Evolutionary conservation across 2,329 filamentous ascomycete species (phyloP).

Genomic region (Hymenoscyphus occultus): DNA sequence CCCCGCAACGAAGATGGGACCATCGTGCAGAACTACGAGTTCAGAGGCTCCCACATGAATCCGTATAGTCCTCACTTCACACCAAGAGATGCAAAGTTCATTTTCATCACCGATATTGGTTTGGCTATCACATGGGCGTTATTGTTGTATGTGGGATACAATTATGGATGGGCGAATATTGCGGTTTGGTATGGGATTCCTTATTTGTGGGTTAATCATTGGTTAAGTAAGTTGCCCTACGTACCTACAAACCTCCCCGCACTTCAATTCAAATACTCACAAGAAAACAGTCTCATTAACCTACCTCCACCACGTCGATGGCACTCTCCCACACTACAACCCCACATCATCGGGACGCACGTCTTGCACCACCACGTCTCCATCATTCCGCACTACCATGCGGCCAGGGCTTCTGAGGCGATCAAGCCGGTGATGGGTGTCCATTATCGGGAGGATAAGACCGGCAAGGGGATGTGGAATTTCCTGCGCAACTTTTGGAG

Average conservation of each 20-base stretch:
- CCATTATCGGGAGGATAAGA: constrained; percentile 84
- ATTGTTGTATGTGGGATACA: constrained; percentile 63
- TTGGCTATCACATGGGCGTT: constrained; percentile 58
- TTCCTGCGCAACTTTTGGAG: constrained; percentile 84
- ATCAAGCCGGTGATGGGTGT: constrained; percentile 93
- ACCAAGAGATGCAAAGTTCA: constrained; percentile 82
- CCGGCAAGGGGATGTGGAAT: constrained; percentile 67
- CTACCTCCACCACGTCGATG: constrained; percentile 95
- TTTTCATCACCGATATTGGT: constrained; percentile 83
- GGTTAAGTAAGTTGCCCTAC: constrained; percentile 73
- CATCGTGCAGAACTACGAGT: constrained; percentile 48
- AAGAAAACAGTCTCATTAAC: constrained; percentile 77
- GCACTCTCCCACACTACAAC: constrained; percentile 87
- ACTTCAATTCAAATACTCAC: not conserved
- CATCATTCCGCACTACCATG: constrained; percentile 94
- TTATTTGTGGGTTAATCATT: constrained; percentile 98
- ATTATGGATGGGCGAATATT: constrained; percentile 81
- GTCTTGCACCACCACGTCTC: constrained; percentile 97
- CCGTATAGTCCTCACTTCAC: constrained; percentile 87
- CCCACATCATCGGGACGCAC: constrained; percentile 92
- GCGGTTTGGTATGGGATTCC: constrained; percentile 93
- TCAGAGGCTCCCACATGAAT: constrained; percentile 64
- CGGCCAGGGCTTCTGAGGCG: constrained; percentile 88
- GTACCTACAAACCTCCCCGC: not conserved
- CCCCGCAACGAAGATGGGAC: constrained; percentile 80